Percentiles rank a stretch among this genome's conserved stretches.
These are phyloP conservation scores for Diaporthe eres DNA, from an alignment of 2,329 filamentous ascomycete genomes.

Conservation along the genomic window DNA sequence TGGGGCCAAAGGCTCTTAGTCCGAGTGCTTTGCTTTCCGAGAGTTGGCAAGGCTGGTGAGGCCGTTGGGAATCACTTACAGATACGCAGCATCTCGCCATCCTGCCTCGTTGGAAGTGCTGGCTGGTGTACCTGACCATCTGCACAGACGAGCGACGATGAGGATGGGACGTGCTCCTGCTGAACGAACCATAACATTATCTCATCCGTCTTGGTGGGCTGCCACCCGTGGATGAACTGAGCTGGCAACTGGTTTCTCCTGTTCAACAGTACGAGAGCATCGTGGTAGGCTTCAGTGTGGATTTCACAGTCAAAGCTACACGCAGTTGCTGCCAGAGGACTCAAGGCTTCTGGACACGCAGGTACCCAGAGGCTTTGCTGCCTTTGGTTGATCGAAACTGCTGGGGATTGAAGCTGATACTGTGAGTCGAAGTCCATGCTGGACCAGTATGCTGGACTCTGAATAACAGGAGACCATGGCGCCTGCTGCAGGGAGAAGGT, in stretches of 20 bases:
- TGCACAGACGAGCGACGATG: conserved; percentile 9
- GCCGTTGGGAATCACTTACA: conserved; percentile 54
- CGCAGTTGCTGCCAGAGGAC: background rate
- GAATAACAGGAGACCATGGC: background rate
- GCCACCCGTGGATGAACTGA: conserved; percentile 40
- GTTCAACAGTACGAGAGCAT: conserved; percentile 48
- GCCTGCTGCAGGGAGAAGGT: background rate
- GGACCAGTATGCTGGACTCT: background rate
- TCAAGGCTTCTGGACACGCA: background rate
- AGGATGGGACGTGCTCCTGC: conserved; percentile 39
- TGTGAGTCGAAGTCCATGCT: background rate
- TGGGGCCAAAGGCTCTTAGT: background rate
- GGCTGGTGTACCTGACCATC: conserved; percentile 56
- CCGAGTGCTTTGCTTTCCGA: background rate
- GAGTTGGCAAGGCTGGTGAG: background rate
- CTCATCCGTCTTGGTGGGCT: conserved; percentile 40
- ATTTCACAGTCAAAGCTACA: conserved; percentile 46
- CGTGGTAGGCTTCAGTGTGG: conserved; percentile 49
- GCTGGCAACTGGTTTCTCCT: conserved; percentile 44
- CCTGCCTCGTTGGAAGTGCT: conserved; percentile 57
- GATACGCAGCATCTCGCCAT: conserved; percentile 63
- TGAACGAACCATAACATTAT: conserved; percentile 48
- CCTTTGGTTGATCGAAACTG: background rate
- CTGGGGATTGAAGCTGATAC: background rate
- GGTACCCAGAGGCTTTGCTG: conserved; percentile 26